Base-by-base conservation (phyloP, 2,329 filamentous ascomycete genomes). In the Diaporthe caulivora region DNA sequence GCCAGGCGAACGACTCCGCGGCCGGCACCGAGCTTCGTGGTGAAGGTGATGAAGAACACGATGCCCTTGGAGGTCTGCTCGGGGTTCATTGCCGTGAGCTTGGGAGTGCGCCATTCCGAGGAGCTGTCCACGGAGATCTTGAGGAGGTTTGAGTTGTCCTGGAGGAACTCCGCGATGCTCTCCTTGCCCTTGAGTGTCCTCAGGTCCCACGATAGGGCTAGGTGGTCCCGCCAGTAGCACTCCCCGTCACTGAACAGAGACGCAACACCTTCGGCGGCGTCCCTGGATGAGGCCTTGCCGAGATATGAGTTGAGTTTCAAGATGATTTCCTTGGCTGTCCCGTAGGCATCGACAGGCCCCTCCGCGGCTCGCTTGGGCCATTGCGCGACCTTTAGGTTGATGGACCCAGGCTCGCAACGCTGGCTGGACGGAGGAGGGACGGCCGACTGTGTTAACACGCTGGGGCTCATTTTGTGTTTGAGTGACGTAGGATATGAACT, bases 161-260 rank as follows among this genome's bases (percentile, higher is more conserved):
- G 73, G 0, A 90, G 77, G 67, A 87, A 87, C 0, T 78, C 75
- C 0, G 75, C 76, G 49, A 90, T 85, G 34, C 81, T 80, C 0
- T 78, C 76, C 0, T 83, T 80, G 0, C 85, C 84, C n/a, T 87
- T 83, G 0, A 88, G 78, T 2, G 87, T 90, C 71, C 84, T 87
- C 58, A 89, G 86, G 53, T 87, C 85, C 89, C 89, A 92, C 0
- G 88, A 85, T 1, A 91, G 78, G 26, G 85, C 86, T 0, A 92
- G 81, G 55, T 90, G 88, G 76, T 92, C 90, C 11, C 89, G 85
- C 90, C 89, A 91, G 80, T 86, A 90, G 71, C 87, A 86, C 26
- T 86, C 81, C 11, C 31, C 47, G 1, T 81, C 76, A 3, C 83
- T 77, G 58, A 90, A 86, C 5, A 89, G 80, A 17, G 72, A 71